phyloP scores from a whole-genome alignment of 768 basidiomycete species.

The Glaciozyma martinii region DNA sequence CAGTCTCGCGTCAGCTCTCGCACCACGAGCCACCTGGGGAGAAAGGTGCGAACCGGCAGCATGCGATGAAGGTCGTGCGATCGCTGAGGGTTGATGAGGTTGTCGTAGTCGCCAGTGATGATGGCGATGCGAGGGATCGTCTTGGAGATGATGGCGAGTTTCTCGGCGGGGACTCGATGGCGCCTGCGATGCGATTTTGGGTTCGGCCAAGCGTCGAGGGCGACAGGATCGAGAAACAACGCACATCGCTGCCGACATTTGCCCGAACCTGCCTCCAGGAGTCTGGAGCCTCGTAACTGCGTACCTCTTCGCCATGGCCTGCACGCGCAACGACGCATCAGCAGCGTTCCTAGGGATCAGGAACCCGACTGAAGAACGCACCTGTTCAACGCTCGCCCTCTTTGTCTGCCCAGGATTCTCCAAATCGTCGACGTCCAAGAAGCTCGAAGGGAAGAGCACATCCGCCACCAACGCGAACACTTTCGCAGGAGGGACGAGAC shows the following conservation, averaged over 20 bases:
- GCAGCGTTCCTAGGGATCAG: neutral
- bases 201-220: neutral
- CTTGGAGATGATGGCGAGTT: neutral
- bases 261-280: neutral
- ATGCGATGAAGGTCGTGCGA: neutral
- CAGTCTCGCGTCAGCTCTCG: neutral
- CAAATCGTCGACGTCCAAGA: constrained; percentile 14
- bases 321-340: neutral
- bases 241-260: neutral
- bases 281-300: neutral
- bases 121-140: neutral
- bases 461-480: constrained; percentile 18
- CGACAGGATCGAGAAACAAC: neutral
- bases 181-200: neutral
- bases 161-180: neutral
- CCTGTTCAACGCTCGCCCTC: constrained; percentile 7
- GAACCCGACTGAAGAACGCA: neutral
- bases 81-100: neutral
- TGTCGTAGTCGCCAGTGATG: neutral
- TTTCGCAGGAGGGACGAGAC: constrained; percentile 11
- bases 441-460: constrained; percentile 25
- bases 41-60: neutral
- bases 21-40: neutral
- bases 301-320: neutral
- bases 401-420: constrained; percentile 8